These are phyloP conservation scores for Adansonia rubrostipa DNA, from an alignment of 441 rosid genomes.

Conservation along the genomic window DNA sequence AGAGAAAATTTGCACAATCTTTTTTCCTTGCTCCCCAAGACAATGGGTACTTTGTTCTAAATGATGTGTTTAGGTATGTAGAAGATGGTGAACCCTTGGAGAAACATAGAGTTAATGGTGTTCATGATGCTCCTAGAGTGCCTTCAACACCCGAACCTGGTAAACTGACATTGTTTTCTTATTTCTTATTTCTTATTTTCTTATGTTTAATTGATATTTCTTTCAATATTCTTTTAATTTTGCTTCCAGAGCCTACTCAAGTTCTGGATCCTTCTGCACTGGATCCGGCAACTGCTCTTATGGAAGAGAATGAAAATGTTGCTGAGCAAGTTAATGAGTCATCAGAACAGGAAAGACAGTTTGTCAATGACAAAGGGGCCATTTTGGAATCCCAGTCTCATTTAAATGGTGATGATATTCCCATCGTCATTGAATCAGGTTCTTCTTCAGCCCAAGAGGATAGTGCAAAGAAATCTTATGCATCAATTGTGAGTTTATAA, in stretches of 20 bases:
- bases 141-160: slow-evolving; percentile 44
- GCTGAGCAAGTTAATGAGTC: slow-evolving; percentile 38
- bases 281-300: slow-evolving; percentile 35
- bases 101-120: slow-evolving; percentile 33
- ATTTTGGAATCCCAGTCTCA: slow-evolving; percentile 38
- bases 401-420: slow-evolving; percentile 39
- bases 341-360: slow-evolving; percentile 36
- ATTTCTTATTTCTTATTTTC: not conserved
- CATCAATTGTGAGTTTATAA: slow-evolving; percentile 64
- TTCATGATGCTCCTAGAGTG: slow-evolving; percentile 32
- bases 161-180: slow-evolving; percentile 21
- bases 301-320: slow-evolving; percentile 42
- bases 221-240: slow-evolving; percentile 16
- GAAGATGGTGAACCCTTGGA: slow-evolving; percentile 49
- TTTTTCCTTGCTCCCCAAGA: slow-evolving; percentile 77
- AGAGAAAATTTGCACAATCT: slow-evolving; percentile 64
- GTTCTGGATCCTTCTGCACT: slow-evolving; percentile 49
- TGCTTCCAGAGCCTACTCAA: slow-evolving; percentile 42
- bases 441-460: slow-evolving; percentile 49
- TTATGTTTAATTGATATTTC: slow-evolving; percentile 1
- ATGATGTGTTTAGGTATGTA: slow-evolving; percentile 64
- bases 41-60: slow-evolving; percentile 64
- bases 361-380: slow-evolving; percentile 41
- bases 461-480: slow-evolving; percentile 64
- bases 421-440: slow-evolving; percentile 44